Base-by-base conservation (phyloP, 306 rosid species). In the Corylus americana region DNA sequence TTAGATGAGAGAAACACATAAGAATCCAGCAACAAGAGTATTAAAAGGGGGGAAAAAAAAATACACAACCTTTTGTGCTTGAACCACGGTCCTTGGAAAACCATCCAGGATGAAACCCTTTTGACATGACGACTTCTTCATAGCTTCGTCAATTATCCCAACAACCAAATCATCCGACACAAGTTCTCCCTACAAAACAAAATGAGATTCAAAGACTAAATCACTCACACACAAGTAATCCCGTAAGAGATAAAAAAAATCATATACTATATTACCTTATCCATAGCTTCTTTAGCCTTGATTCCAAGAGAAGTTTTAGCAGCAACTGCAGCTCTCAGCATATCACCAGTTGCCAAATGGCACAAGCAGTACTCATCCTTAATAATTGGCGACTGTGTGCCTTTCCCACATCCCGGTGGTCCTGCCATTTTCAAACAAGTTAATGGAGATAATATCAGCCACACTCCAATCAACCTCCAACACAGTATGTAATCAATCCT, bases 371-470 rank as follows among this genome's bases (percentile, higher is more conserved):
- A 89, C 62, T 96, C 99, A 59, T 96, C 98, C 92, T 93, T 96
- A 49, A 96, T 91, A 45, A 96, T 90, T 74, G 99, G 99, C 0
- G 99, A 93, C 81, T 96, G 98, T 76, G 99, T 96, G 14, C 99
- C 99, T 83, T 96, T 96, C 74, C 99, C 99, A 45, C 98, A 96
- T 71, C 99, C 99, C 81, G 99, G 99, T 84, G 99, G 99, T 61
- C 99, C 99, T 96, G 90, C 85, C 85, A 42, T 68, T 18, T 68
- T 44, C 74, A 69, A 8, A 81, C 75, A 80, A 76, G n/a, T 59
- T 59, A 59, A 59, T 70, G 74, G 78, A 49, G 73, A 79, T 48
- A 66, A 64, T 27, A n/a, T 68, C n/a, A 17, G 16, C 29, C 72
- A 68, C n/a, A 25, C 25, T 22, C 48, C 51, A 8, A 42, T 18